phyloP scores from a whole-genome alignment of 768 basidiomycete genomes.

The Boletus pseudopeckii region DNA sequence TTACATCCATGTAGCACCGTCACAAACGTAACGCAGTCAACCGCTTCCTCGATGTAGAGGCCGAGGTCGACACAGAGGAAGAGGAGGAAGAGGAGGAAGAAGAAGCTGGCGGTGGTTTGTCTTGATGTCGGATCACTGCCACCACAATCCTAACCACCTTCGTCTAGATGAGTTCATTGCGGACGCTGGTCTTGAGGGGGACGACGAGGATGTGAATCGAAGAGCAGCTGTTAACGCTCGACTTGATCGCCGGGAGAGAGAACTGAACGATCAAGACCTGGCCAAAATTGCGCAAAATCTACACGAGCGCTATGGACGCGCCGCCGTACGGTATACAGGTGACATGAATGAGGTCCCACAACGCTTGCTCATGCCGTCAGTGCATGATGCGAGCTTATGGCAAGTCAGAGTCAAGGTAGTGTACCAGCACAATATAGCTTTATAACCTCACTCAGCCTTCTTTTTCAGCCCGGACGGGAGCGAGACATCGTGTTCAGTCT shows the following conservation, averaged over 20 bases:
- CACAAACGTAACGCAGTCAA: constrained; percentile 64
- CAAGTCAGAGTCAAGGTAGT: constrained; percentile 88
- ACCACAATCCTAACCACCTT: constrained; percentile 10
- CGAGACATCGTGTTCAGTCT: constrained; percentile 91
- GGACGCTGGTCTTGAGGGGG: constrained; percentile 55
- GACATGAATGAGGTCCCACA: constrained; percentile 95
- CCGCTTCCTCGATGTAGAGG: constrained; percentile 93
- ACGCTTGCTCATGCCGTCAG: constrained; percentile 91
- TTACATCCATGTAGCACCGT: constrained; percentile 43
- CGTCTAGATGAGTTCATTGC: constrained; percentile 68
- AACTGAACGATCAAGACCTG: constrained; percentile 73
- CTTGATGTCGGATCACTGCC: background rate
- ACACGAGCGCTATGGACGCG: constrained; percentile 70
- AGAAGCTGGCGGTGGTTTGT: constrained; percentile 57
- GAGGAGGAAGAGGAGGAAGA: constrained; percentile 91
- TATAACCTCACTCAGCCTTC: background rate
- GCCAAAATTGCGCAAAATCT: constrained; percentile 82
- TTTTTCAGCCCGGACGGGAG: constrained; percentile 78
- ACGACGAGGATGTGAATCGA: constrained; percentile 52
- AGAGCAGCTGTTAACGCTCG: constrained; percentile 62
- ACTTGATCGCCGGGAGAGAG: constrained; percentile 66
- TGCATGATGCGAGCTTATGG: constrained; percentile 95
- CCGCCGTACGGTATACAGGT: constrained; percentile 74
- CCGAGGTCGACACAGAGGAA: constrained; percentile 95
- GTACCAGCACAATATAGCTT: background rate